Conservation (phyloP, 2,329 filamentous ascomycete species). For the Fusarium hainanense region DNA sequence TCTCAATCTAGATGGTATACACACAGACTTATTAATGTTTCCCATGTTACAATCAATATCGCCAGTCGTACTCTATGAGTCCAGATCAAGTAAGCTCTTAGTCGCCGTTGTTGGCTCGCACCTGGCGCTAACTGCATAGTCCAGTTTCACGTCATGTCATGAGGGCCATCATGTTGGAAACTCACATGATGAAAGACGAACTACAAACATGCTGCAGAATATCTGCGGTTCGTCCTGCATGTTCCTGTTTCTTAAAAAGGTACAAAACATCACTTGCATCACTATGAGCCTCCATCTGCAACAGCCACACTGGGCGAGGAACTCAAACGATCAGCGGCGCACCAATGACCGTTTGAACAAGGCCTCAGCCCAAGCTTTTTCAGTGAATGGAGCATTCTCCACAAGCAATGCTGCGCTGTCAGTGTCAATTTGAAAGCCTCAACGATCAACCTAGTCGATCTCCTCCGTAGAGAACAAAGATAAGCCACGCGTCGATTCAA, state of each 20-base stretch:
- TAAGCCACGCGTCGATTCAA: conserved; percentile 26
- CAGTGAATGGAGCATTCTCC: conserved; percentile 20
- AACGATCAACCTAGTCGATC: conserved; percentile 13
- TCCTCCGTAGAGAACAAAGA: conserved; percentile 2
- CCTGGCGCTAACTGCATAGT: conserved; percentile 8
- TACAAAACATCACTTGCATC: background rate
- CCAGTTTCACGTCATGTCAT: conserved; percentile 3
- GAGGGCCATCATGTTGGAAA: background rate
- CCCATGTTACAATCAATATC: background rate
- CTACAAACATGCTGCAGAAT: background rate
- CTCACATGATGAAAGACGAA: background rate
- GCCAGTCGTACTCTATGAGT: background rate
- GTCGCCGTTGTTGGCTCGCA: background rate
- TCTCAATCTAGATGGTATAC: background rate
- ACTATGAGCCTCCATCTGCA: background rate
- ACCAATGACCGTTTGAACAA: conserved; percentile 32
- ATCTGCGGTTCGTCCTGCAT: background rate
- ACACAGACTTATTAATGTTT: background rate
- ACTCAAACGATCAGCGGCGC: conserved; percentile 24
- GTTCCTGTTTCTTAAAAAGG: background rate
- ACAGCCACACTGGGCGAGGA: conserved; percentile 7
- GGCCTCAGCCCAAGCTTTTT: conserved; percentile 23
- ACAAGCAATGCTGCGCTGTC: conserved; percentile 32
- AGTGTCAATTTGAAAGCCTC: background rate
- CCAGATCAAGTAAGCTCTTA: background rate